A percentile compares a stretch with the other conserved stretches of the same genome.
Evolutionary conservation across 805 yeast genomes (phyloP).

Genomic region (Yarrowia sp.): DNA sequence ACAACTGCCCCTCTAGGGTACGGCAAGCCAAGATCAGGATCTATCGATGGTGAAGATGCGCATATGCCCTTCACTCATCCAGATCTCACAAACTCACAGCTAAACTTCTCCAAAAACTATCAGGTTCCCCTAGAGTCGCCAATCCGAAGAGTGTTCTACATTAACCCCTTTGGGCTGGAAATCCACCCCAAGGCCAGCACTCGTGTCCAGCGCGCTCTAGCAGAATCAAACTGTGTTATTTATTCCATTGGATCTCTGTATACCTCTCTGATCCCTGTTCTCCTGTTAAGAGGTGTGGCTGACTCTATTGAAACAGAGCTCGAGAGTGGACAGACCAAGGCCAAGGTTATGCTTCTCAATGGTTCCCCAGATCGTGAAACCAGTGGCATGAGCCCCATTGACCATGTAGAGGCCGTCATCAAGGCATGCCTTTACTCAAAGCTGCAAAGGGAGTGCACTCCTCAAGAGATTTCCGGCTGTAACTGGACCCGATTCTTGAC

Average conservation of each 20-base stretch:
- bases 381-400: slow-evolving; percentile 57
- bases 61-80: slow-evolving; percentile 76
- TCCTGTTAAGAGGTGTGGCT: slow-evolving; percentile 71
- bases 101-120: slow-evolving; percentile 54
- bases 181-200: slow-evolving; percentile 71
- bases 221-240: slow-evolving; percentile 52
- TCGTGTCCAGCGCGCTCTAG: slow-evolving; percentile 53
- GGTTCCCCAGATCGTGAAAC: slow-evolving; percentile 82
- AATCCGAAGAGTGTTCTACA: slow-evolving; percentile 68
- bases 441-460: slow-evolving; percentile 27
- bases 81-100: slow-evolving; percentile 67
- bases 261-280: slow-evolving; percentile 81
- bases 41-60: slow-evolving; percentile 52
- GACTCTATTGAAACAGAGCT: slow-evolving; percentile 46
- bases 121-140: slow-evolving; percentile 69
- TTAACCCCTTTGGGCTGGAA: slow-evolving; percentile 86
- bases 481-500: slow-evolving; percentile 24
- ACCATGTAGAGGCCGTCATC: slow-evolving; percentile 55
- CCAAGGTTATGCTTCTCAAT: slow-evolving; percentile 65
- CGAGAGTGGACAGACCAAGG: slow-evolving; percentile 4
- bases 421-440: slow-evolving; percentile 52
- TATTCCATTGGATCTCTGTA: slow-evolving; percentile 85
- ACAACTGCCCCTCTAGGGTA: not conserved
- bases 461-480: slow-evolving; percentile 2
- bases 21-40: not conserved